A percentile compares a stretch with the other conserved stretches of the same genome.
Evolutionary conservation across 2,329 filamentous ascomycete genomes (phyloP).

Genomic region (Daldinia sp.): DNA sequence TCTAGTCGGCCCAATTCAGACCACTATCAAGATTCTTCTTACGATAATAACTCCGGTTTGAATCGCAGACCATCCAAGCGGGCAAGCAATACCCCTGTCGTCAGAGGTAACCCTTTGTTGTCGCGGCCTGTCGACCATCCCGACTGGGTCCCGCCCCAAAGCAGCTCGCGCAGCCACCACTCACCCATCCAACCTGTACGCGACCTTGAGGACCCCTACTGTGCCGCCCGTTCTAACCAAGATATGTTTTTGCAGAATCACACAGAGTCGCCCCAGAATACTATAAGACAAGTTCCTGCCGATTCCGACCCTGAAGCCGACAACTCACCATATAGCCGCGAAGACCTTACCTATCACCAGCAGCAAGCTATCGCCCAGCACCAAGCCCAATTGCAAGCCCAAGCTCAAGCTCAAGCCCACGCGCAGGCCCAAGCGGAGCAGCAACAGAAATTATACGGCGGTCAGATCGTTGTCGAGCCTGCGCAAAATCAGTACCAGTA

Average conservation of each 20-base stretch:
- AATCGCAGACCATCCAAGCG: conserved; percentile 66
- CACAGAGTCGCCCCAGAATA: conserved; percentile 51
- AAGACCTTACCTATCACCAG: conserved; percentile 56
- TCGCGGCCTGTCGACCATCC: conserved; percentile 42
- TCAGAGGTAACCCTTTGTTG: conserved; percentile 53
- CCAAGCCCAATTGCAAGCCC: conserved; percentile 42
- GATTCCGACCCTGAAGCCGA: conserved; percentile 58
- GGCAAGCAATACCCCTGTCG: conserved; percentile 57
- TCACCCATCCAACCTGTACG: conserved; percentile 58
- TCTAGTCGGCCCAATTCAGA: conserved; percentile 46
- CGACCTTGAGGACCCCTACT: conserved; percentile 51
- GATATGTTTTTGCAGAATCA: conserved; percentile 52
- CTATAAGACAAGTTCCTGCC: conserved; percentile 58
- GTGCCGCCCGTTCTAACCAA: conserved; percentile 52
- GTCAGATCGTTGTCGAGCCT: conserved; percentile 53
- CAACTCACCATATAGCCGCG: conserved; percentile 53
- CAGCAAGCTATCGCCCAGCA: conserved; percentile 47
- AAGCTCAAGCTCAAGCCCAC: conserved; percentile 41
- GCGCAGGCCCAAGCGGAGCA: conserved; percentile 41
- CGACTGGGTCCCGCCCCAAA: conserved; percentile 43
- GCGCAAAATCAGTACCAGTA: conserved; percentile 50
- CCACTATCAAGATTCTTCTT: conserved; percentile 48
- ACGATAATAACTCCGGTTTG: conserved; percentile 60
- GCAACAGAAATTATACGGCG: conserved; percentile 47
- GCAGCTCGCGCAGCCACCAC: conserved; percentile 40